Evolutionary conservation across 83 land plant genomes (phyloP).

Genomic region (Diphasiastrum complanatum): DNA sequence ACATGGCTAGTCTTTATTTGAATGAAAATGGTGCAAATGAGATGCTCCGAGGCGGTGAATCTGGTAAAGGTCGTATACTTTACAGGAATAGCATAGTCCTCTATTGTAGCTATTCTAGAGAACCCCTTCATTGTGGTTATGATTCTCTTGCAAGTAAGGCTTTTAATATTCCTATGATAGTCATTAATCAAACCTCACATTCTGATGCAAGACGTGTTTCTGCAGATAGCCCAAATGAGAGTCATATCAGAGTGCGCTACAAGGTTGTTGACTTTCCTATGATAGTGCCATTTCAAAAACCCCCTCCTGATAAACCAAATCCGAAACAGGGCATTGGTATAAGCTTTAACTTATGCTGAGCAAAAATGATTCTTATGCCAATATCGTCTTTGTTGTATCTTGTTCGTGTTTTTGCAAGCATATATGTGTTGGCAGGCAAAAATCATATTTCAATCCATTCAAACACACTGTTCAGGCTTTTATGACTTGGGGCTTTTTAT

Average conservation of each 20-base stretch:
- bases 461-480: too few species aligned
- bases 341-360: background rate
- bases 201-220: too few species aligned
- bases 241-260: conserved; percentile 60
- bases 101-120: background rate
- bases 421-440: too few species aligned
- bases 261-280: conserved; percentile 77
- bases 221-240: conserved; percentile 45
- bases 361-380: too few species aligned
- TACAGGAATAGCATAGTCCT: background rate
- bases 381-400: too few species aligned
- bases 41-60: conserved; percentile 24
- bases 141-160: background rate
- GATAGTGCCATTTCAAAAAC: conserved; percentile 67
- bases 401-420: too few species aligned
- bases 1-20: conserved; percentile 68
- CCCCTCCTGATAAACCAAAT: conserved; percentile 84
- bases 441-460: too few species aligned
- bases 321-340: conserved; percentile 95
- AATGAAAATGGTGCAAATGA: conserved; percentile 41
- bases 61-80: conserved; percentile 42
- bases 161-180: too few species aligned
- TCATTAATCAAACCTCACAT: too few species aligned
- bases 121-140: background rate
- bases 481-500: too few species aligned